A percentile compares a stretch with the other conserved stretches of the same genome.
Evolutionary conservation across 2,329 filamentous ascomycete genomes (phyloP).

Genomic region (Harringtonia lauricola): DNA sequence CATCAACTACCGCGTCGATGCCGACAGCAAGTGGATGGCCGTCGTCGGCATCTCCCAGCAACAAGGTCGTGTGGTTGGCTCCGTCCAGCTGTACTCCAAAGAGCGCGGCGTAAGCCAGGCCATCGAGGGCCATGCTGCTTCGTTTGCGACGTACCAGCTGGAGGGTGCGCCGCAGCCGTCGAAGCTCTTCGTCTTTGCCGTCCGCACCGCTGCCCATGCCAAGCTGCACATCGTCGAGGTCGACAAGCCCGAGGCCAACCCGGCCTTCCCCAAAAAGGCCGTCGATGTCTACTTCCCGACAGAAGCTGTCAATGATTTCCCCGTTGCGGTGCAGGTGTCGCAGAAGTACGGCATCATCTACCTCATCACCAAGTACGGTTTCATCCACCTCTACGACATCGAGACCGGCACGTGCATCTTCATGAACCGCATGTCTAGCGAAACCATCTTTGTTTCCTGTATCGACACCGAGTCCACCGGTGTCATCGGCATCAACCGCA

Average conservation of each 20-base stretch:
- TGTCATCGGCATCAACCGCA: conserved; percentile 90
- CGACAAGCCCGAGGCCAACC: conserved; percentile 83
- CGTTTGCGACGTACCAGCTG: conserved; percentile 80
- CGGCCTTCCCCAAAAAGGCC: conserved; percentile 85
- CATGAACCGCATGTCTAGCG: conserved; percentile 99
- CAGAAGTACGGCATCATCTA: conserved; percentile 95
- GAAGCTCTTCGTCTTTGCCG: conserved; percentile 93
- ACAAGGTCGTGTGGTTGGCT: conserved; percentile 84
- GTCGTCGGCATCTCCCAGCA: conserved; percentile 93
- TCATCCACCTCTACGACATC: conserved; percentile 96
- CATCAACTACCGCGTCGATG: conserved; percentile 97
- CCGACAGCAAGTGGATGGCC: conserved; percentile 96
- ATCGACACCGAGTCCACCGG: conserved; percentile 75
- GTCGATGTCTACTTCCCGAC: conserved; percentile 97
- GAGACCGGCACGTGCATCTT: conserved; percentile 94
- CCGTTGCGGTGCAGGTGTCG: conserved; percentile 94
- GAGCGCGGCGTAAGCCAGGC: conserved; percentile 95
- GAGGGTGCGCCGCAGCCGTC: conserved; percentile 86
- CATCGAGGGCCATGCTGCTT: conserved; percentile 93
- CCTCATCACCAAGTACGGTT: conserved; percentile 96
- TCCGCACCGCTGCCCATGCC: conserved; percentile 76
- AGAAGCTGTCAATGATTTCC: conserved; percentile 94
- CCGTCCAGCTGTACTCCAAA: conserved; percentile 94
- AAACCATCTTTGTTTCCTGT: conserved; percentile 95
- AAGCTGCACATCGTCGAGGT: conserved; percentile 98